Percentiles rank a stretch among this genome's conserved stretches.
phyloP scores from a whole-genome alignment of 805 yeast species.

The Kazachstania kunashirensis region DNA sequence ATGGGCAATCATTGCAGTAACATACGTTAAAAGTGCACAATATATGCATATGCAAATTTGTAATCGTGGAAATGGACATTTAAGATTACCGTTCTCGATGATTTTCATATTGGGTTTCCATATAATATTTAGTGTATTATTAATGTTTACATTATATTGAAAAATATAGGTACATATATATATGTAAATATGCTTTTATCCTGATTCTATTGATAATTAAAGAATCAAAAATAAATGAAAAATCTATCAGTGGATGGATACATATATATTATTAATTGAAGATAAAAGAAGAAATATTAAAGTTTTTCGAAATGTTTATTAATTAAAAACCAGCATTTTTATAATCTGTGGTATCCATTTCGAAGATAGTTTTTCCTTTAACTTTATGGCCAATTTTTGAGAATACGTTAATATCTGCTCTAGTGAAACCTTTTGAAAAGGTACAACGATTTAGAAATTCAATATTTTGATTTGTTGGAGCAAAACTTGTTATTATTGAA shows the following conservation, averaged over 20 bases:
- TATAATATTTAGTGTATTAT: conserved; percentile 14
- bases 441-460: conserved; percentile 29
- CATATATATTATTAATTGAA: neutral
- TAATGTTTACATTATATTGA: conserved; percentile 15
- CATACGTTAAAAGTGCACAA: conserved; percentile 7
- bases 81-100: conserved; percentile 6
- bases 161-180: neutral
- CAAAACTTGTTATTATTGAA: neutral
- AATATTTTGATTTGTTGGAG: neutral
- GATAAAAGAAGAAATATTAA: neutral
- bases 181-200: conserved; percentile 1
- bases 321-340: conserved; percentile 14
- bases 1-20: conserved; percentile 7
- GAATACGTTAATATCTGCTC: conserved; percentile 21
- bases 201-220: too few species aligned
- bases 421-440: conserved; percentile 48
- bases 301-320: neutral
- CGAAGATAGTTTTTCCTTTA: conserved; percentile 12
- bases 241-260: too few species aligned
- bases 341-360: conserved; percentile 16
- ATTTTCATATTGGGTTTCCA: conserved; percentile 10
- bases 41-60: conserved; percentile 6
- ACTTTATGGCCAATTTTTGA: conserved; percentile 12
- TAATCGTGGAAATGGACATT: neutral
- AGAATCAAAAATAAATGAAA: too few species aligned